Conservation (phyloP, 1,284 basidiomycete species). For the Sanguinoderma infundibulare region DNA sequence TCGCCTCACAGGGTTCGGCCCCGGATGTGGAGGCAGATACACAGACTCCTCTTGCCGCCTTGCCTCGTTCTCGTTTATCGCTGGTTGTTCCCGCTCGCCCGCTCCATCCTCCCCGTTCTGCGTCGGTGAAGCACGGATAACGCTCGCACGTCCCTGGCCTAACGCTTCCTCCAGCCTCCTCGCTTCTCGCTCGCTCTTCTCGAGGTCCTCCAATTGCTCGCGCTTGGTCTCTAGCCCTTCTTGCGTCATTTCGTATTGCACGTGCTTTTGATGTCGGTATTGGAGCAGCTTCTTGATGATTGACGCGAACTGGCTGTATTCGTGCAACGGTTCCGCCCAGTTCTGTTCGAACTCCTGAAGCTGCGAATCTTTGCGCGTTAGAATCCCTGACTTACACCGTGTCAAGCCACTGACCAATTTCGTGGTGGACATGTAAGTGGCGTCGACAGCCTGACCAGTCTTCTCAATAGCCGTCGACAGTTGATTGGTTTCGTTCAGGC, state of each 20-base stretch:
- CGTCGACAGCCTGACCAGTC: constrained; percentile 94
- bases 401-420: constrained; percentile 65
- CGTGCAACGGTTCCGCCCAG: constrained; percentile 95
- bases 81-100: constrained; percentile 31
- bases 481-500: constrained; percentile 79
- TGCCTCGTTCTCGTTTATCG: constrained; percentile 38
- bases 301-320: constrained; percentile 93
- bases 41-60: constrained; percentile 38
- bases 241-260: constrained; percentile 97
- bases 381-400: not conserved
- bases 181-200: constrained; percentile 92
- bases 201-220: constrained; percentile 88
- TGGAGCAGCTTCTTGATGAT: constrained; percentile 94
- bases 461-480: constrained; percentile 86
- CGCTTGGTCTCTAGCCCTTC: constrained; percentile 89
- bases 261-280: constrained; percentile 98
- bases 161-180: constrained; percentile 89
- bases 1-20: constrained; percentile 65
- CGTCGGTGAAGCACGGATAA: constrained; percentile 26
- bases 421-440: constrained; percentile 92
- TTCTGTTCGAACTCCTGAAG: constrained; percentile 90
- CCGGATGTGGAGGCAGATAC: constrained; percentile 76
- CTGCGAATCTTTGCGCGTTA: constrained; percentile 44
- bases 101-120: constrained; percentile 10
- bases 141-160: constrained; percentile 50